Percentiles rank a stretch among this genome's conserved stretches.
Evolutionary conservation across 352 stramenopile genomes (phyloP).

Genomic region (Phytopythium sindhum): DNA sequence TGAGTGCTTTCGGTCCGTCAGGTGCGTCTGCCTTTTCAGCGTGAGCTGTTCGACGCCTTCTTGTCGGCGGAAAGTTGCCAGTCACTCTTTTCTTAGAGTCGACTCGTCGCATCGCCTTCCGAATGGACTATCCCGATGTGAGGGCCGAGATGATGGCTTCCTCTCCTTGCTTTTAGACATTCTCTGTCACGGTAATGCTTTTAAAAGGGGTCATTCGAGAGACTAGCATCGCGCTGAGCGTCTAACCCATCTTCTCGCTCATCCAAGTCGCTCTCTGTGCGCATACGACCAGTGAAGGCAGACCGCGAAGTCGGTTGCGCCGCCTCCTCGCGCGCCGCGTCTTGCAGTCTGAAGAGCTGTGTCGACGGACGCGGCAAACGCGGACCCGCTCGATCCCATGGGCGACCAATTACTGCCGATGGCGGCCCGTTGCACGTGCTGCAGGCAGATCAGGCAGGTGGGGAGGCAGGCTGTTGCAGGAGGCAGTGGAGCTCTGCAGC

Average conservation of each 20-base stretch:
- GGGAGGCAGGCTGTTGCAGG: neutral
- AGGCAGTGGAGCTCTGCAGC: neutral
- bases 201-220: neutral
- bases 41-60: slow-evolving; percentile 33
- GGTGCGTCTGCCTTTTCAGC: slow-evolving; percentile 49
- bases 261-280: neutral
- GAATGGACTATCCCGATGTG: neutral
- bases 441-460: neutral
- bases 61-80: neutral
- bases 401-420: slow-evolving; percentile 1
- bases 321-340: slow-evolving; percentile 6
- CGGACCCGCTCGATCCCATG: neutral
- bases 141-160: neutral
- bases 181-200: too few species aligned
- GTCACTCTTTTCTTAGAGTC: neutral
- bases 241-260: neutral
- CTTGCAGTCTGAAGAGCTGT: slow-evolving; percentile 3
- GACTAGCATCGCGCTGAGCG: neutral
- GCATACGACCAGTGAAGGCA: neutral
- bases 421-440: neutral
- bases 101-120: neutral
- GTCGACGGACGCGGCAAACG: slow-evolving; percentile 1
- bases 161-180: neutral
- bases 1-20: slow-evolving; percentile 18
- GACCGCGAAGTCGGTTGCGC: neutral